Base-by-base conservation (phyloP, 2,329 filamentous ascomycete genomes). In the Sarocladiaceae sp. region DNA sequence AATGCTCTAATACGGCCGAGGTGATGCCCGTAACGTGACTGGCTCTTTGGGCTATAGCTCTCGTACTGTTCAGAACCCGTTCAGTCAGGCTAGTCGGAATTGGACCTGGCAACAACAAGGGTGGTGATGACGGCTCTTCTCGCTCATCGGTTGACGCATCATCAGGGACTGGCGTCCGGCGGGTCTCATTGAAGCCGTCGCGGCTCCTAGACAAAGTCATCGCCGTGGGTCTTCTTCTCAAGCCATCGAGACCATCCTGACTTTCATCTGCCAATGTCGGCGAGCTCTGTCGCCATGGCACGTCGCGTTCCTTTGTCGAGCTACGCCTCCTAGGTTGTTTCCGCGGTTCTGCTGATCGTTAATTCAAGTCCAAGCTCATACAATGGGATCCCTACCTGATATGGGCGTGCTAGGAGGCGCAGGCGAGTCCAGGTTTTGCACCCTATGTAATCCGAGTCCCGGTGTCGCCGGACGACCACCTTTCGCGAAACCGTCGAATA, bases 401-500 rank as follows among this genome's bases (percentile, higher is more conserved):
- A 72, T 56, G 5, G 76, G 74, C 0, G 73, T 76, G 48, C 70
- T 59, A 1, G 73, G 66, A 2, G 64, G 61, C 15, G 68, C 58
- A 2, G 76, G 75, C 0, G 76, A 76, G 52, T 81, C 74, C 2
- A 81, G 58, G 47, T 65, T 78, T 48, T 78, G 75, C 15, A 80
- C 71, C 11, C 75, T 64, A 29, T 63, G 69, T 4, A 77, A 50
- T 2, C 64, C 65, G 2, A 70, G 52, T 4, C 63, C 50, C 26
- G 71, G 62, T 21, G 60, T 65, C 3, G 62, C 44, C 27, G 47
- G 41, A 32, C 58, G 56, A 18, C 64, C 58, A 20, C 58, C 54
- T 39, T 62, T 63, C 40, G 63, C 57, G 16, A 70, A 53, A 10
- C 65, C 63, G 31, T 75, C 69, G 39, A 73, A 58, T 33, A 60